Conservation (phyloP, 2,329 filamentous ascomycete genomes). For the Acrocalymma vagum region DNA sequence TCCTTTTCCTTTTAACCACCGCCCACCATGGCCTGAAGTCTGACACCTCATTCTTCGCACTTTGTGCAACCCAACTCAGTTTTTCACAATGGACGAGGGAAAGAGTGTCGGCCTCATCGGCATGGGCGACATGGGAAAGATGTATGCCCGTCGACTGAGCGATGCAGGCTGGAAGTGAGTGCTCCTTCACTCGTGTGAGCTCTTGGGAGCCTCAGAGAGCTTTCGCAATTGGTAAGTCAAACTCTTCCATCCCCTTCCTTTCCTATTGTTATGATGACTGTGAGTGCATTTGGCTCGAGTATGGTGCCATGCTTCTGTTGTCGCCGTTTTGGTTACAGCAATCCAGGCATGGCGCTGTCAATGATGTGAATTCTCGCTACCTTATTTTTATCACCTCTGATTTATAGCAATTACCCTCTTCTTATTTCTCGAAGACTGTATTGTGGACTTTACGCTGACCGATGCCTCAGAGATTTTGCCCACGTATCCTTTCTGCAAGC, state of each 20-base stretch:
- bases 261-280: slow-evolving; percentile 82
- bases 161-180: slow-evolving; percentile 95
- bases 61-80: slow-evolving; percentile 41
- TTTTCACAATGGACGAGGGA: slow-evolving; percentile 63
- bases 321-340: slow-evolving; percentile 79
- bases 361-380: slow-evolving; percentile 99
- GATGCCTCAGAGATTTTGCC: slow-evolving; percentile 39
- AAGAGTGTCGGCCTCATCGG: slow-evolving; percentile 93
- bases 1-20: slow-evolving; percentile 14
- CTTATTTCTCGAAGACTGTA: slow-evolving; percentile 26
- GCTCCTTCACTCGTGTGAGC: slow-evolving; percentile 27
- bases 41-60: slow-evolving; percentile 28
- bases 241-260: slow-evolving; percentile 15
- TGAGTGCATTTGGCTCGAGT: slow-evolving; percentile 99
- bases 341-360: slow-evolving; percentile 72
- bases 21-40: slow-evolving; percentile 39
- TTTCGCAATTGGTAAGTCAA: slow-evolving; percentile 35
- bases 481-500: slow-evolving; percentile 6
- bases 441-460: slow-evolving; percentile 40
- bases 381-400: slow-evolving; percentile 91
- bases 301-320: slow-evolving; percentile 73
- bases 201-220: slow-evolving; percentile 5
- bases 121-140: slow-evolving; percentile 99
- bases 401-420: slow-evolving; percentile 33
- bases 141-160: slow-evolving; percentile 91